Base-by-base conservation (phyloP, 371 early-diverging fungal genomes). In the Lichtheimia ornata region DNA sequence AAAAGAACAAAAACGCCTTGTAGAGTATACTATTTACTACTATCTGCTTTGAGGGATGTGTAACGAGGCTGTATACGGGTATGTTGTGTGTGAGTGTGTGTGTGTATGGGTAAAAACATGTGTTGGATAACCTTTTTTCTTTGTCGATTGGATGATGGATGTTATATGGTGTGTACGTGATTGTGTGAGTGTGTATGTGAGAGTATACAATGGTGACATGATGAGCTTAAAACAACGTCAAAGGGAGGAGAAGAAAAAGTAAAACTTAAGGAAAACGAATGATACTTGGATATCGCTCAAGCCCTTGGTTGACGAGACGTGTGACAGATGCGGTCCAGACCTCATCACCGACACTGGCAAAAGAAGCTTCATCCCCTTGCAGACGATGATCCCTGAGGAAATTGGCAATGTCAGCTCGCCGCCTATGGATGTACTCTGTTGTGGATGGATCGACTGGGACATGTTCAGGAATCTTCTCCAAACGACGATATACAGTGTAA, bases 311-410 rank as follows among this genome's bases (percentile, higher is more conserved):
- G 40, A 62, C 69, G 9, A 69, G 62, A 20, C 78, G 72, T 28
- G 78, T 77, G 43, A 77, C 64, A 22, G 78, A 77, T 35, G 78
- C 70, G 24, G 74, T 72, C 41, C 74, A 67, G 50, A 74, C 64
- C 11, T 57, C 64, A 45, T 72, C 66, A 18, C 69, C 74, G 0
- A 71, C 69, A 54, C 63, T 57, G 24, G 69, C 69, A 17, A 67
- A 44, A 4, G 65, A 62, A 45, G 53, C n/a, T 18, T 47, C 30
- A 9, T 27, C 41, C 17, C 41, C 28, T 13, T 54, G 44, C 18
- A 61, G 13, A 27, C 40, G 66, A 47, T 58, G 66, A 45, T 35
- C 50, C 25, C 18, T 41, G 15, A 65, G 27, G 50, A 65, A 67
- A 7, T 28, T 15, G 4, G 65, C 54, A 17, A 62, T 65, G 47